Conservation (phyloP, 164 flowering plant species). For the Umbellularia californica region DNA sequence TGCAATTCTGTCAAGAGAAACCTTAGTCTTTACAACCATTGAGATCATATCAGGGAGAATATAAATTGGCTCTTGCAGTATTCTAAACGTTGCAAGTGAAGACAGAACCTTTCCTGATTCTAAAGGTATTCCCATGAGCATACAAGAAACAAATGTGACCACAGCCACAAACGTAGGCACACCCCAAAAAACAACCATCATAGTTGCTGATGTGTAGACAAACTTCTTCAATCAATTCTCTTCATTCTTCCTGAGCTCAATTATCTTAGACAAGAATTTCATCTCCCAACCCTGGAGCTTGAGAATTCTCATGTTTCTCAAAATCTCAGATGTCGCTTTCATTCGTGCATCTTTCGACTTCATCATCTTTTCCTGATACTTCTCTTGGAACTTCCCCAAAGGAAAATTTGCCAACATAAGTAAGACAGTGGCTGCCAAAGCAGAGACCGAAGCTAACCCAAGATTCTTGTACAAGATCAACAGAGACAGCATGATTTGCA, state of each 20-base stretch:
- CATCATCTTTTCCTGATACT: conserved; percentile 55
- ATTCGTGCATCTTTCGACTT: conserved; percentile 63
- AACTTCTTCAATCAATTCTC: conserved; percentile 53
- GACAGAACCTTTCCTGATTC: conserved; percentile 67
- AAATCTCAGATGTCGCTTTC: conserved; percentile 62
- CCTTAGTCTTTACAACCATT: conserved; percentile 63
- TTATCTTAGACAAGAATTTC: conserved; percentile 59
- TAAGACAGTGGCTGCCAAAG: conserved; percentile 44
- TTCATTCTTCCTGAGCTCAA: conserved; percentile 51
- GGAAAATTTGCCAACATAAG: conserved; percentile 62
- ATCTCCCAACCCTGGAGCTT: conserved; percentile 83
- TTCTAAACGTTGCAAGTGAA: conserved; percentile 74
- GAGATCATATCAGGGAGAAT: conserved; percentile 59
- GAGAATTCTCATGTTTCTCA: conserved; percentile 78
- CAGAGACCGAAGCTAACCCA: conserved; percentile 54
- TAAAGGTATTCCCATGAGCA: conserved; percentile 56
- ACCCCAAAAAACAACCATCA: conserved; percentile 49
- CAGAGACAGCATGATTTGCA: conserved; percentile 55
- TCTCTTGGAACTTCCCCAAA: conserved; percentile 43
- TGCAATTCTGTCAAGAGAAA: conserved; percentile 64
- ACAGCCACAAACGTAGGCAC: conserved; percentile 64
- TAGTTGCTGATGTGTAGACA: conserved; percentile 37
- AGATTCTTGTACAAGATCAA: conserved; percentile 56
- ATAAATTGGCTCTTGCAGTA: conserved; percentile 64
- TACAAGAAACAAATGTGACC: conserved; percentile 53